Percentiles rank a stretch among this genome's conserved stretches.
phyloP scores from a whole-genome alignment of 805 yeast species.

The Candida xiaguanensis region DNA sequence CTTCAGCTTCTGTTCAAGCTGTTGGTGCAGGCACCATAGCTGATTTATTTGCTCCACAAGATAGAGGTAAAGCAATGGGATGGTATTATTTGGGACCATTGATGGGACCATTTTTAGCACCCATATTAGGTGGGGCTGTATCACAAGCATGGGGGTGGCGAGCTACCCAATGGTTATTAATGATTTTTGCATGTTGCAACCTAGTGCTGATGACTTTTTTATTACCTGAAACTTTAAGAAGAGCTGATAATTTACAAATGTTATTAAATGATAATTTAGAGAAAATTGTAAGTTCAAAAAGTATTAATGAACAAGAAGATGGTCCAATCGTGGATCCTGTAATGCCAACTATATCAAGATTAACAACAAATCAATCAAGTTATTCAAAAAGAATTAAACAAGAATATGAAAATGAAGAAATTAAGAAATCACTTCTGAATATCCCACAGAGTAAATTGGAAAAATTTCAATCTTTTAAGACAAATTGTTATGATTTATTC shows the following conservation, averaged over 20 bases:
- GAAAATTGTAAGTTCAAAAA: slow-evolving; percentile 19
- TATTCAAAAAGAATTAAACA: slow-evolving; percentile 26
- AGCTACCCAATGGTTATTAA: slow-evolving; percentile 83
- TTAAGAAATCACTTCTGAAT: slow-evolving; percentile 11
- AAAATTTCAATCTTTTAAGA: slow-evolving; percentile 14
- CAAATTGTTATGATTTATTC: slow-evolving; percentile 43
- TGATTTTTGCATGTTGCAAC: slow-evolving; percentile 58
- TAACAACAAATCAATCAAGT: slow-evolving; percentile 28
- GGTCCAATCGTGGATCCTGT: slow-evolving; percentile 37
- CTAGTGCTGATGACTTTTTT: slow-evolving; percentile 47
- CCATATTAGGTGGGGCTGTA: slow-evolving; percentile 74
- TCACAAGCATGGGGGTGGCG: slow-evolving; percentile 79
- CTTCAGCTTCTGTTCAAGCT: slow-evolving; percentile 81
- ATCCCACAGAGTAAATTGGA: not conserved
- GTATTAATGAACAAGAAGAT: slow-evolving; percentile 12
- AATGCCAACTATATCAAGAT: slow-evolving; percentile 36
- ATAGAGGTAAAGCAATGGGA: slow-evolving; percentile 79
- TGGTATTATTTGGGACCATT: slow-evolving; percentile 77
- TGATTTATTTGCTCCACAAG: slow-evolving; percentile 62
- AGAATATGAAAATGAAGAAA: slow-evolving; percentile 20
- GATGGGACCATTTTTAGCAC: slow-evolving; percentile 75
- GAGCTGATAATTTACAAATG: slow-evolving; percentile 56
- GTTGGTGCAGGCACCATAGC: slow-evolving; percentile 88
- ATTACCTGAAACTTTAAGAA: slow-evolving; percentile 78
- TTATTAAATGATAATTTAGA: slow-evolving; percentile 6